Evolutionary conservation across 352 stramenopile species (phyloP).

Genomic region (Phytophthora uliginosa): DNA sequence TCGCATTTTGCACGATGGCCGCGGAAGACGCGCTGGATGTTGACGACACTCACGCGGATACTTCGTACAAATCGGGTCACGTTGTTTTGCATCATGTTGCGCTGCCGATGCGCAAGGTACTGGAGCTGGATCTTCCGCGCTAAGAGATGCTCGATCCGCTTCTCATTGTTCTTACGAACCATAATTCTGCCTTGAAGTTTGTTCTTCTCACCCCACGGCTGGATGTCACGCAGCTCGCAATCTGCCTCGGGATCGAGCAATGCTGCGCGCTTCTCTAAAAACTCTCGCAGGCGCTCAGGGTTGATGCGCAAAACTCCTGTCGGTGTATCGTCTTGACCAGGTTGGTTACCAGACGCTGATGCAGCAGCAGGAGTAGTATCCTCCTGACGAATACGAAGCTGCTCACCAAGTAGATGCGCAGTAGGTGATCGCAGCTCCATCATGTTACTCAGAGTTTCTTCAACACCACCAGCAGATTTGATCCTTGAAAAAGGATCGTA

Average conservation of each 20-base stretch:
- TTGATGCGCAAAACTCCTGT: slow-evolving; percentile 41
- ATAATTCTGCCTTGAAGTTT: slow-evolving; percentile 58
- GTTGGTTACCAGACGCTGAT: not conserved
- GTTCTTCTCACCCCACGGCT: slow-evolving; percentile 47
- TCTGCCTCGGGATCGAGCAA: slow-evolving; percentile 32
- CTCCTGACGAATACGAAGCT: slow-evolving; percentile 68
- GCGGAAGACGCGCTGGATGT: slow-evolving; percentile 68
- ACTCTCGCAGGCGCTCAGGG: slow-evolving; percentile 35
- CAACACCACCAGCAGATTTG: slow-evolving; percentile 60
- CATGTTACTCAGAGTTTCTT: slow-evolving; percentile 51
- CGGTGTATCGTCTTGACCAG: slow-evolving; percentile 1
- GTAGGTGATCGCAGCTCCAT: slow-evolving; percentile 40
- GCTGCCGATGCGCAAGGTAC: slow-evolving; percentile 51
- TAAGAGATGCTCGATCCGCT: slow-evolving; percentile 47
- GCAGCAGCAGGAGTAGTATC: slow-evolving; percentile 33
- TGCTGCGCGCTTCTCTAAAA: slow-evolving; percentile 52
- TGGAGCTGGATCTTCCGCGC: slow-evolving; percentile 69
- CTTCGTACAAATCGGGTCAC: slow-evolving; percentile 46
- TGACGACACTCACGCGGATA: slow-evolving; percentile 42
- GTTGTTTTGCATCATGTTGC: slow-evolving; percentile 41
- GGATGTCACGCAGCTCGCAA: slow-evolving; percentile 42
- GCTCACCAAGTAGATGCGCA: slow-evolving; percentile 34
- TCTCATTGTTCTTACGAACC: slow-evolving; percentile 51
- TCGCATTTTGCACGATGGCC: slow-evolving; percentile 55
- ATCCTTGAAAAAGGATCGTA: slow-evolving; percentile 74